phyloP scores from a whole-genome alignment of 2,329 filamentous ascomycete genomes.

The Fusarium phyllophilum region DNA sequence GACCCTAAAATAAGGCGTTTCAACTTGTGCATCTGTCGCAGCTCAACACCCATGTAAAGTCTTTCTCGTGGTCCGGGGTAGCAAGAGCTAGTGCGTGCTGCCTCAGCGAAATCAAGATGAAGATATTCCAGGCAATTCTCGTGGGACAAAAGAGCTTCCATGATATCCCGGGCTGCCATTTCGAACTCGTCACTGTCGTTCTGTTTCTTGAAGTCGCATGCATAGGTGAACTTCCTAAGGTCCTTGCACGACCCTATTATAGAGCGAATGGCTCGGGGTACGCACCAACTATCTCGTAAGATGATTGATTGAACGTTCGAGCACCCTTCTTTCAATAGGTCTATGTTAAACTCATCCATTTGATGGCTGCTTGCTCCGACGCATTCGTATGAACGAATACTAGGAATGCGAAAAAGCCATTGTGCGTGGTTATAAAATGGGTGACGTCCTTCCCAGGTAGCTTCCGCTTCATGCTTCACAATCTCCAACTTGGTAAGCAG shows the following conservation, averaged over 20 bases:
- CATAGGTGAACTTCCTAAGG: not conserved
- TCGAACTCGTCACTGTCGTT: not conserved
- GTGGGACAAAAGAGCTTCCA: not conserved
- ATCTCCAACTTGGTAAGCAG: not conserved
- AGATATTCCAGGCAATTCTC: not conserved
- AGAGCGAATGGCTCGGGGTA: not conserved
- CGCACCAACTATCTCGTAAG: not conserved
- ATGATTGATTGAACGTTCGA: not conserved
- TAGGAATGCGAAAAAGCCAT: fast-evolving
- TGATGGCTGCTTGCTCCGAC: fast-evolving
- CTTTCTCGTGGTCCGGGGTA: not conserved
- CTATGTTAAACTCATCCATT: fast-evolving
- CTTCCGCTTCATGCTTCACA: not conserved
- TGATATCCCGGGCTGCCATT: fast-evolving
- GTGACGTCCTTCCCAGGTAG: fast-evolving
- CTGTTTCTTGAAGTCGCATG: fast-evolving
- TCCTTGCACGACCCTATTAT: fast-evolving
- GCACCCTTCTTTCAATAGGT: fast-evolving
- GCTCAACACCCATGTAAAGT: not conserved
- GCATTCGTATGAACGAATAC: not conserved
- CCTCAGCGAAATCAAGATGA: not conserved
- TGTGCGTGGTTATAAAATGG: not conserved
- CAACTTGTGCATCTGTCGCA: not conserved
- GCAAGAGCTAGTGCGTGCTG: fast-evolving
- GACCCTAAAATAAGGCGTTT: not conserved